Conservation (phyloP, 495 filamentous ascomycete genomes). For the Tuber indicum region DNA sequence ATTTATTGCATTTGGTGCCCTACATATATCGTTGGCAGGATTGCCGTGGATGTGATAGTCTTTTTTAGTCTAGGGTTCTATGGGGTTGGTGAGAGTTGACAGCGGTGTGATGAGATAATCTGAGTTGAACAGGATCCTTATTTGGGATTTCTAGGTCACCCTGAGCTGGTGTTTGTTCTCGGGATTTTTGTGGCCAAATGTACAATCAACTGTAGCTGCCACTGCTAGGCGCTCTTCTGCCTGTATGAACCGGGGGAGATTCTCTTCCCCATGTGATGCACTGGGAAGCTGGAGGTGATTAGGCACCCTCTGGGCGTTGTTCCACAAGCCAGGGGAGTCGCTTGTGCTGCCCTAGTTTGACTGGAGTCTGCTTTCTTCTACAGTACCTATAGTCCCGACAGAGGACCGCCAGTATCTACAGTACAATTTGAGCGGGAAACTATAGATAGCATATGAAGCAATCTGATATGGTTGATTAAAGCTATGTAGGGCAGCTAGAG, state of each 20-base stretch:
- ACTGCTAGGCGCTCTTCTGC: background rate
- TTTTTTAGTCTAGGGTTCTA: rapidly evolving
- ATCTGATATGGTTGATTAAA: background rate
- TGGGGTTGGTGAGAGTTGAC: background rate
- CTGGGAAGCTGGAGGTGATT: background rate
- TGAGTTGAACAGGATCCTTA: background rate
- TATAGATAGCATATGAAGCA: background rate
- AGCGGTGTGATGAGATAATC: background rate
- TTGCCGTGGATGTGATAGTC: background rate
- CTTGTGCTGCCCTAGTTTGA: background rate
- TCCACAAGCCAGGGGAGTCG: background rate
- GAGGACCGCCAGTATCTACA: background rate
- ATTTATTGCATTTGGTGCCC: background rate
- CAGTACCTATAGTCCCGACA: background rate
- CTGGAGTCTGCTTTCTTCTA: background rate
- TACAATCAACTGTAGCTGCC: background rate
- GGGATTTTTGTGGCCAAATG: background rate
- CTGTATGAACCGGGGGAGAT: background rate
- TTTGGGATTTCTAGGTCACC: background rate
- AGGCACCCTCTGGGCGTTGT: background rate
- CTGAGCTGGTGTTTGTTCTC: background rate
- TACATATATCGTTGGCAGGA: background rate
- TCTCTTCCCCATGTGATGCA: background rate
- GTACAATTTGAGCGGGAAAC: background rate
- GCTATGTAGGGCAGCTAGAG: background rate